Conservation (phyloP, 1,284 basidiomycete species). For the Microstroma glucosiphilum region DNA sequence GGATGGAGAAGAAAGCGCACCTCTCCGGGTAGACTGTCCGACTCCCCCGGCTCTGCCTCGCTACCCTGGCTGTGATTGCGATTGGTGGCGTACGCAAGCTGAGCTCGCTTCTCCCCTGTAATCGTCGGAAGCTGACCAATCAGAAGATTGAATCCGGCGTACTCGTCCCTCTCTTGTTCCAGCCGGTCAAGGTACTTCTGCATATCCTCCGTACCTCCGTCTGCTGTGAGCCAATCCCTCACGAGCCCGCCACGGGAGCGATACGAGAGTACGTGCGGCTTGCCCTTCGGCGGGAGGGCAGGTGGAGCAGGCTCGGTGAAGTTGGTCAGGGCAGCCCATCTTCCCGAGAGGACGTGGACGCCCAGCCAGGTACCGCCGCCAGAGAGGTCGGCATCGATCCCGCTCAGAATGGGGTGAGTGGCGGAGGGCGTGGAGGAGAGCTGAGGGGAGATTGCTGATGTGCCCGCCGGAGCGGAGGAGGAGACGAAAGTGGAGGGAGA, state of each 20-base stretch:
- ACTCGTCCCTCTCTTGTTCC: constrained; percentile 14
- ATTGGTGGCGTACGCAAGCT: constrained; percentile 21
- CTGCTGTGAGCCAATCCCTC: constrained; percentile 20
- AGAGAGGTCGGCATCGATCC: constrained; percentile 19
- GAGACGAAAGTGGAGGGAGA: not conserved
- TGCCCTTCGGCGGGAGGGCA: not conserved
- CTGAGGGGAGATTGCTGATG: not conserved
- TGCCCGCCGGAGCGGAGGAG: not conserved
- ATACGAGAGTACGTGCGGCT: constrained; percentile 8
- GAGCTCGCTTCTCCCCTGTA: not conserved
- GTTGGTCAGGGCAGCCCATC: constrained; percentile 36
- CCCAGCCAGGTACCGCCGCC: constrained; percentile 45
- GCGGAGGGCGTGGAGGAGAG: not conserved
- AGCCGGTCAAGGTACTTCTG: constrained; percentile 14
- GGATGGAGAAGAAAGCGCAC: not conserved
- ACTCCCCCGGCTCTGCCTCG: not conserved
- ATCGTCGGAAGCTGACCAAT: constrained; percentile 13
- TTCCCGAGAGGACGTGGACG: constrained; percentile 20
- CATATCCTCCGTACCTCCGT: not conserved
- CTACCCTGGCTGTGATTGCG: constrained; percentile 9
- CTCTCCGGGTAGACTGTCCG: not conserved
- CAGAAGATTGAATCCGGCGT: constrained; percentile 37
- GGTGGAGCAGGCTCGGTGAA: constrained; percentile 27
- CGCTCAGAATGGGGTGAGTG: constrained; percentile 21
- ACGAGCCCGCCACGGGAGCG: constrained; percentile 27